Evolutionary conservation across 345 rosid genomes (phyloP), one percentile per base, ranked within the genome.

Genomic region (Erysimum cheiranthoides): DNA sequence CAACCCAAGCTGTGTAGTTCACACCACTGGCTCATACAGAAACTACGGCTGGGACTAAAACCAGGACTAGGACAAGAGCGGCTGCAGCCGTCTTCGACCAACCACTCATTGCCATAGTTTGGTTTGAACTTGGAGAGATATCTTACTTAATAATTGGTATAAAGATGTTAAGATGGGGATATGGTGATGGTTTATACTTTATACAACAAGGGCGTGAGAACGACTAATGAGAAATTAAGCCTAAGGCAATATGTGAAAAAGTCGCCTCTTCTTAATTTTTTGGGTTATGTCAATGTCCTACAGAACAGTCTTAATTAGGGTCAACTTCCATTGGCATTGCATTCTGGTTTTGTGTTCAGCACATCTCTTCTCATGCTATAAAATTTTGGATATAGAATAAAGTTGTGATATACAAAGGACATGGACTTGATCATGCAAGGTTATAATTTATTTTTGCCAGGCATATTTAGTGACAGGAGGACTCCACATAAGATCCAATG

Each of bases 1-100:
- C 14, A 14, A 43, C 36, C 77, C 82, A 81, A 5, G 7, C 30
- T 28, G 66, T 52, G 62, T 81, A 81, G 46, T 81, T 63, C 3
- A 56, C 73, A 52, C 11, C 4, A 18, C 1, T 46, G 14, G 0
- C 12, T 81, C 81, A 80, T 18, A 10, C 76, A 5, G 79, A 77
- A 0, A 62, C 0, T 0, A 74, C 67, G 5, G 79, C 67, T 12
- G 84, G 74, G 51, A 75, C 45, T 1, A 63, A 18, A 21, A 50
- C 61, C 16, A 81, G n/a, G 11, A 81, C 73, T 5, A 61, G 34
- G 12, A 70, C 13, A 28, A 62, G 40, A 61, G 27, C 43, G n/a
- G 51, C 13, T 17, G 45, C 47, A 53, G 25, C 21, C 34, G 53
- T 39, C 21, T 35, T 46, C 3, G 73, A 14, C 46, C 45, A 8